These are phyloP conservation scores for Claviceps quebecensis DNA, from an alignment of 2,329 filamentous ascomycete species.

Conservation along the genomic window DNA sequence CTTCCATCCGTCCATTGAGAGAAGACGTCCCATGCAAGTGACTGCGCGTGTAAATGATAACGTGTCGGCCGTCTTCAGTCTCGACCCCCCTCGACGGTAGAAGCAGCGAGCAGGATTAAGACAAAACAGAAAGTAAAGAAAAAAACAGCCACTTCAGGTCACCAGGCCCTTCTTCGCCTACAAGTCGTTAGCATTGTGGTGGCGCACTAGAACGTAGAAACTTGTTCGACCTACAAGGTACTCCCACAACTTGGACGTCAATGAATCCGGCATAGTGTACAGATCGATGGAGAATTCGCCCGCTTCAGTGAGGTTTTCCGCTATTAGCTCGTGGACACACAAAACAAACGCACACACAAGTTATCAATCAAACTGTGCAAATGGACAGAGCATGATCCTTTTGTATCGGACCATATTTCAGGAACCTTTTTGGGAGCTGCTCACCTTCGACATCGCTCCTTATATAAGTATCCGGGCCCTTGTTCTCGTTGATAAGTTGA, in stretches of 20 bases:
- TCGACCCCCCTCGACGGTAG: not conserved
- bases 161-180: conserved; percentile 29
- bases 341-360: conserved; percentile 8
- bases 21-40: not conserved
- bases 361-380: conserved; percentile 15
- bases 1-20: too few relatives aligned
- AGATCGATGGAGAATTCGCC: conserved; percentile 98
- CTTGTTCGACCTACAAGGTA: conserved; percentile 40
- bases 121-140: not conserved
- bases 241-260: conserved; percentile 94
- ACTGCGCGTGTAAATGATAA: not conserved
- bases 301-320: conserved; percentile 35
- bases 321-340: conserved; percentile 19
- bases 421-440: conserved; percentile 21
- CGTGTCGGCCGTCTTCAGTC: not conserved
- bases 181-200: not conserved
- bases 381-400: not conserved
- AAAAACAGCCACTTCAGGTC: not conserved
- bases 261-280: conserved; percentile 82
- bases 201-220: too few relatives aligned
- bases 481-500: conserved; percentile 96
- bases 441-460: conserved; percentile 93
- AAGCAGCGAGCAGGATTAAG: not conserved
- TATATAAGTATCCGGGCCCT: conserved; percentile 84
- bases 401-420: not conserved